These are phyloP conservation scores for Backusella tuberculispora DNA, from an alignment of 192 early-diverging fungal species.

Conservation along the genomic window DNA sequence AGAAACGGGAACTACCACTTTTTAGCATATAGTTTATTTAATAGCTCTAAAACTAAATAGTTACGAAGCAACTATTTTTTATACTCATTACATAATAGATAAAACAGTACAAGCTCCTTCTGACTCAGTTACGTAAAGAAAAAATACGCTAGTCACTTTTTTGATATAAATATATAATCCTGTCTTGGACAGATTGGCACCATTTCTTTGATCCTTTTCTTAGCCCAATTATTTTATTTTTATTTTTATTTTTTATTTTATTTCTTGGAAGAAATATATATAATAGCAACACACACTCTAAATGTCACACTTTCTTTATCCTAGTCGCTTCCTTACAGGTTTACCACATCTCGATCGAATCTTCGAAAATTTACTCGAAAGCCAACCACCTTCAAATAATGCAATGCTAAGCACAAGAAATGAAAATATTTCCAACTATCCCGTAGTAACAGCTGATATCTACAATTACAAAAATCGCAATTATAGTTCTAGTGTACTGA, in stretches of 20 bases:
- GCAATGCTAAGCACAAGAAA: background rate
- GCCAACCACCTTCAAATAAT: background rate
- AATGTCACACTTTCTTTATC: slow-evolving; percentile 13
- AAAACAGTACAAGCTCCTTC: background rate
- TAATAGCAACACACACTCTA: background rate
- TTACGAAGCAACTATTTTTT: no score
- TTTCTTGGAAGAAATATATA: background rate
- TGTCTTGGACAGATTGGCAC: background rate
- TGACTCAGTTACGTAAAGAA: background rate
- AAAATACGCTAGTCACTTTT: slow-evolving; percentile 7
- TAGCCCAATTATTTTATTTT: no score
- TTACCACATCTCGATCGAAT: background rate
- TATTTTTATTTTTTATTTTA: background rate
- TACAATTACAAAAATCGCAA: background rate
- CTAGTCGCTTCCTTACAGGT: background rate
- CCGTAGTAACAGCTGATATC: background rate
- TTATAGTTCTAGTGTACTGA: slow-evolving; percentile 22
- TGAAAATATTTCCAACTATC: background rate
- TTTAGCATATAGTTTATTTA: no score
- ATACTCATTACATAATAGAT: background rate
- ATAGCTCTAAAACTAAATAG: no score
- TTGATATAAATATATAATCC: background rate
- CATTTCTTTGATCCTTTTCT: background rate
- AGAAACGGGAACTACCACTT: no score
- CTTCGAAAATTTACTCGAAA: background rate